Evolutionary conservation across 371 early-diverging fungal genomes (phyloP).

Genomic region (Mucor ambiguus): DNA sequence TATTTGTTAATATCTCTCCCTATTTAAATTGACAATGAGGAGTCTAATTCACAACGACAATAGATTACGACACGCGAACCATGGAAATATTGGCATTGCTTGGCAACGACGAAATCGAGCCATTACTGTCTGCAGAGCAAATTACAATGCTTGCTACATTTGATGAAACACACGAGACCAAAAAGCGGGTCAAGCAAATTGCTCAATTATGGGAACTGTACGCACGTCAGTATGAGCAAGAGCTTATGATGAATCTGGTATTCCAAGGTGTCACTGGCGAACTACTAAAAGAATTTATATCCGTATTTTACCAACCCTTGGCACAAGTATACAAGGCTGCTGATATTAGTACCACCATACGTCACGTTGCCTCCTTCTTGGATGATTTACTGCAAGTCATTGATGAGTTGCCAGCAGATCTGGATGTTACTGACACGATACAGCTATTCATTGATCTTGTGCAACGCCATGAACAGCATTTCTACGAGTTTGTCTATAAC

Average conservation of each 20-base stretch:
- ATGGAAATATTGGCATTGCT: slow-evolving; percentile 16
- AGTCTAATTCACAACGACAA: not conserved
- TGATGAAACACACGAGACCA: not conserved
- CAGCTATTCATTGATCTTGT: slow-evolving; percentile 52
- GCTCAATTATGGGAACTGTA: slow-evolving; percentile 54
- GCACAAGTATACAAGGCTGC: slow-evolving; percentile 71
- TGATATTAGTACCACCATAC: slow-evolving; percentile 62
- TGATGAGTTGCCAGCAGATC: slow-evolving; percentile 26
- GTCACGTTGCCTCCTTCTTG: slow-evolving; percentile 57
- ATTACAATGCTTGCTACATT: not conserved
- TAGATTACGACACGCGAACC: slow-evolving; percentile 5
- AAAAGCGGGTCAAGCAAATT: slow-evolving; percentile 32
- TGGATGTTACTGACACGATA: slow-evolving; percentile 27
- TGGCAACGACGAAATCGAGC: slow-evolving; percentile 16
- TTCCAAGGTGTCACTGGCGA: slow-evolving; percentile 69
- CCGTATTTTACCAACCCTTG: slow-evolving; percentile 68
- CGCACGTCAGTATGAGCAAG: slow-evolving; percentile 58
- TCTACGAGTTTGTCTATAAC: slow-evolving; percentile 64
- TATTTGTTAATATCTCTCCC: not conserved
- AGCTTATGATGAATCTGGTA: slow-evolving; percentile 54
- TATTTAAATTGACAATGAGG: not conserved
- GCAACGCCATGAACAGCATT: slow-evolving; percentile 56
- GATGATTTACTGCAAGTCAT: slow-evolving; percentile 61
- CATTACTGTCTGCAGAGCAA: slow-evolving; percentile 11
- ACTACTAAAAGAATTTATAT: slow-evolving; percentile 60